Percentiles rank a stretch among this genome's conserved stretches.
phyloP scores from a whole-genome alignment of 768 basidiomycete genomes.

The Lactifluus hygrophoroides region DNA sequence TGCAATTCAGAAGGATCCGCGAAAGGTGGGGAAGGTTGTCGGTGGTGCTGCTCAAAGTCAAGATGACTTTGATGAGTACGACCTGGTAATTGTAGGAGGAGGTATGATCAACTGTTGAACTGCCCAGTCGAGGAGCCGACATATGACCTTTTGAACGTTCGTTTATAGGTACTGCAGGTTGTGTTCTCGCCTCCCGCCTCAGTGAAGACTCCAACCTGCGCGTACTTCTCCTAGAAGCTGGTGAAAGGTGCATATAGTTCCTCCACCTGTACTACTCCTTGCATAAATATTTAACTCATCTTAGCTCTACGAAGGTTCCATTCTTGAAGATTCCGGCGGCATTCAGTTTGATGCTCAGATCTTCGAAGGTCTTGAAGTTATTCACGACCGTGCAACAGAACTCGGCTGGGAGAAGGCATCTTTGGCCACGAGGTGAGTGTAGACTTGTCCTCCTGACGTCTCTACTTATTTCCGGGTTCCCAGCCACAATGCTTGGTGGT shows the following conservation, averaged over 20 bases:
- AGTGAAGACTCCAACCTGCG: conserved; percentile 45
- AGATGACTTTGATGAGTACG: conserved; percentile 26
- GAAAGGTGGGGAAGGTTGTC: conserved; percentile 2
- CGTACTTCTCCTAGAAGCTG: conserved; percentile 53
- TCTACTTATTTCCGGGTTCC: background rate
- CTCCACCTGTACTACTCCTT: background rate
- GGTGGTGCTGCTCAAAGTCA: background rate
- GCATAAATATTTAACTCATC: background rate
- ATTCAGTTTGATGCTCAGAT: conserved; percentile 32
- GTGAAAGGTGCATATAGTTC: conserved; percentile 40
- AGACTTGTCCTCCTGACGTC: background rate
- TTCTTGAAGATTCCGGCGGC: conserved; percentile 18
- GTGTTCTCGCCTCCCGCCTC: conserved; percentile 50
- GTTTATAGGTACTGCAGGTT: conserved; percentile 47
- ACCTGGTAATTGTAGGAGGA: conserved; percentile 32
- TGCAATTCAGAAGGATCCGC: background rate
- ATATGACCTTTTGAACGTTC: background rate
- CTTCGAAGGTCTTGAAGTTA: conserved; percentile 44
- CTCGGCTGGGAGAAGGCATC: conserved; percentile 39
- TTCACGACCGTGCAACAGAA: conserved; percentile 48
- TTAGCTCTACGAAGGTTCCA: conserved; percentile 6
- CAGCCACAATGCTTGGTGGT: conserved; percentile 64
- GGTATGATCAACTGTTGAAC: conserved; percentile 24
- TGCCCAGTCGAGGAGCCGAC: background rate
- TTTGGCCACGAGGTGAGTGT: conserved; percentile 58